Evolutionary conservation across 345 rosid genomes (phyloP).

Genomic region (Citrus australasica): DNA sequence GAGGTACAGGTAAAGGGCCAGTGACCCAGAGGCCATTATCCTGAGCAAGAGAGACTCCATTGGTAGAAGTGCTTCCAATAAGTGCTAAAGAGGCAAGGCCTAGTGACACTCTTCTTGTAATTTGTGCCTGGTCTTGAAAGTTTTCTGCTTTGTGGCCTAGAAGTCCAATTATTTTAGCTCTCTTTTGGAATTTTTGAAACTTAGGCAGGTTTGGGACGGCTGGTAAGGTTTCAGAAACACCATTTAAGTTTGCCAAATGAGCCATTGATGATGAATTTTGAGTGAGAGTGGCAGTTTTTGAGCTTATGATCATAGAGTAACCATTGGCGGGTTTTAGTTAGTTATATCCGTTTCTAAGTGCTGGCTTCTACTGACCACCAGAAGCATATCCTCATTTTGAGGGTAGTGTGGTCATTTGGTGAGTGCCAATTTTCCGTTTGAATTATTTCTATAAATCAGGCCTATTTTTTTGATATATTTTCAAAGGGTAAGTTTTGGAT

Average conservation of each 20-base stretch:
- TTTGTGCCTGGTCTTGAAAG: constrained; percentile 31
- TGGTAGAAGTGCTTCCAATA: constrained; percentile 20
- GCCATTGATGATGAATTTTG: constrained; percentile 31
- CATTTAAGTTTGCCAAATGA: constrained; percentile 40
- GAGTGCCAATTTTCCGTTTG: background rate
- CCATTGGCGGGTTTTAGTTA: constrained; percentile 10
- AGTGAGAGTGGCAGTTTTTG: constrained; percentile 2
- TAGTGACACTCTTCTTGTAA: constrained; percentile 58
- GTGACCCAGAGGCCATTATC: constrained; percentile 69
- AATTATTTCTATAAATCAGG: background rate
- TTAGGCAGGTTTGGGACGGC: constrained; percentile 23
- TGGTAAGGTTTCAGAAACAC: constrained; percentile 29
- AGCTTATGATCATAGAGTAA: background rate
- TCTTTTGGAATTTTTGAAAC: constrained; percentile 16
- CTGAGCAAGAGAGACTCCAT: constrained; percentile 47
- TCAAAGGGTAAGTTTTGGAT: background rate
- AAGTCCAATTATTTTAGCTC: constrained; percentile 21
- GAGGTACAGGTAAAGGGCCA: constrained; percentile 58
- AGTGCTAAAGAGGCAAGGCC: constrained; percentile 56
- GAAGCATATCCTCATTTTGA: constrained; percentile 34
- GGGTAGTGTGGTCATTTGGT: constrained; percentile 31
- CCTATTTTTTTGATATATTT: background rate
- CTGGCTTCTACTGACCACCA: constrained; percentile 29
- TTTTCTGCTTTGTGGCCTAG: constrained; percentile 27
- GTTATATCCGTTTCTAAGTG: constrained; percentile 18